Evolutionary conservation across 2,329 filamentous ascomycete genomes (phyloP).

Genomic region (Plenodomus lindquistii): DNA sequence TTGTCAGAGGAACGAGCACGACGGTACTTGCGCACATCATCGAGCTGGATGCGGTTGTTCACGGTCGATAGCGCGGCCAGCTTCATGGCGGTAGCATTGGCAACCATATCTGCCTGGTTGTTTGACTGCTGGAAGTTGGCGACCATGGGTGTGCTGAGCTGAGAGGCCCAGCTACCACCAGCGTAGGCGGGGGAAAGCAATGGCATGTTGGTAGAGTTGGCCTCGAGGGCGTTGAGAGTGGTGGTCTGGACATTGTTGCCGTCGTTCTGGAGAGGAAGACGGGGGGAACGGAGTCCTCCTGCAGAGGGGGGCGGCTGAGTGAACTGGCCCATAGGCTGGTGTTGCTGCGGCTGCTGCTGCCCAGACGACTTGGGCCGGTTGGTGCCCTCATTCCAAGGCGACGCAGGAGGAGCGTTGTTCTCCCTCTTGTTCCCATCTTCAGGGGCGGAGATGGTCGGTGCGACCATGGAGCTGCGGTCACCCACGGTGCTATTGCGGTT

Average conservation of each 20-base stretch:
- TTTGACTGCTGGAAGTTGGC: constrained; percentile 71
- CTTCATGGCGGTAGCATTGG: constrained; percentile 99
- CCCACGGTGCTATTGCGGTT: constrained; percentile 90
- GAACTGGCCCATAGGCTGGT: constrained; percentile 85
- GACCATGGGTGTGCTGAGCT: constrained; percentile 97
- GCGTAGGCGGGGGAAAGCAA: constrained; percentile 78
- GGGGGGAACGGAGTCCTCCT: constrained; percentile 77
- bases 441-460: constrained; percentile 74
- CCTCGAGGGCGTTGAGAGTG: constrained; percentile 74
- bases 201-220: constrained; percentile 71
- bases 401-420: constrained; percentile 64
- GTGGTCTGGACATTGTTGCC: constrained; percentile 78
- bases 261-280: constrained; percentile 68
- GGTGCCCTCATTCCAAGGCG: constrained; percentile 73
- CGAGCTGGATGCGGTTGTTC: constrained; percentile 95
- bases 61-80: constrained; percentile 94
- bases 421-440: constrained; percentile 66
- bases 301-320: constrained; percentile 74
- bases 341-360: constrained; percentile 58
- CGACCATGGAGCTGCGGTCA: constrained; percentile 72
- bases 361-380: constrained; percentile 77
- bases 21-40: constrained; percentile 95
- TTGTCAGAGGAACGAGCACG: constrained; percentile 87
- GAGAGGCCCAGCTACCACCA: constrained; percentile 94
- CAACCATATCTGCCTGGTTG: constrained; percentile 93